Percentiles rank a stretch among this genome's conserved stretches.
Evolutionary conservation across 805 yeast genomes (phyloP).

Genomic region (Pichia gijzeniarum): DNA sequence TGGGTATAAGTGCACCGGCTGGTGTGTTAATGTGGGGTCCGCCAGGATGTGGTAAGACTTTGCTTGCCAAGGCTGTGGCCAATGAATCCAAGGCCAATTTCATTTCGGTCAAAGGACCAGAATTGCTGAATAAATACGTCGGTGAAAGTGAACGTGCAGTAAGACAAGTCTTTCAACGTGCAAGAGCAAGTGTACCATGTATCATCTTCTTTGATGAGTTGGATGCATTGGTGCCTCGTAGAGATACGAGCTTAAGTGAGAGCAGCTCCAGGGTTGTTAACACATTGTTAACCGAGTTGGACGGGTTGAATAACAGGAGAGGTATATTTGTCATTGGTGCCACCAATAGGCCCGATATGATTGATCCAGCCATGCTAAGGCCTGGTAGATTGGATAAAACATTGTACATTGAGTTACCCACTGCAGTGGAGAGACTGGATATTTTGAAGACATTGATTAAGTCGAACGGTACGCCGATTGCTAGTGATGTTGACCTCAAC

Average conservation of each 20-base stretch:
- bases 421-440: slow-evolving; percentile 68
- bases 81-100: slow-evolving; percentile 95
- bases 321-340: slow-evolving; percentile 97
- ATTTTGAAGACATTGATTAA: slow-evolving; percentile 71
- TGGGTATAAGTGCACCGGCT: slow-evolving; percentile 94
- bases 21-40: slow-evolving; percentile 99
- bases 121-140: slow-evolving; percentile 87
- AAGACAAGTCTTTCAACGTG: slow-evolving; percentile 89
- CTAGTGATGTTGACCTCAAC: slow-evolving; percentile 50
- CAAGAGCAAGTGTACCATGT: slow-evolving; percentile 91
- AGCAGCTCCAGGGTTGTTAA: slow-evolving; percentile 91
- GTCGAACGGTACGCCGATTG: slow-evolving; percentile 71
- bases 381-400: slow-evolving; percentile 96
- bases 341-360: slow-evolving; percentile 96
- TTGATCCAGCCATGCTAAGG: slow-evolving; percentile 95
- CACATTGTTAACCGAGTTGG: slow-evolving; percentile 87
- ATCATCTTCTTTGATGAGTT: slow-evolving; percentile 93
- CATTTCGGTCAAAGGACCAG: slow-evolving; percentile 95
- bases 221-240: slow-evolving; percentile 91
- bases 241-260: slow-evolving; percentile 85
- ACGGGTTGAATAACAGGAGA: slow-evolving; percentile 86
- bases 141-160: slow-evolving; percentile 93
- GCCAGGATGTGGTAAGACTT: slow-evolving; percentile 97
- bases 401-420: slow-evolving; percentile 83
- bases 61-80: slow-evolving; percentile 95